phyloP scores from a whole-genome alignment of 2,329 filamentous ascomycete species.

The Monosporascus ibericus region DNA sequence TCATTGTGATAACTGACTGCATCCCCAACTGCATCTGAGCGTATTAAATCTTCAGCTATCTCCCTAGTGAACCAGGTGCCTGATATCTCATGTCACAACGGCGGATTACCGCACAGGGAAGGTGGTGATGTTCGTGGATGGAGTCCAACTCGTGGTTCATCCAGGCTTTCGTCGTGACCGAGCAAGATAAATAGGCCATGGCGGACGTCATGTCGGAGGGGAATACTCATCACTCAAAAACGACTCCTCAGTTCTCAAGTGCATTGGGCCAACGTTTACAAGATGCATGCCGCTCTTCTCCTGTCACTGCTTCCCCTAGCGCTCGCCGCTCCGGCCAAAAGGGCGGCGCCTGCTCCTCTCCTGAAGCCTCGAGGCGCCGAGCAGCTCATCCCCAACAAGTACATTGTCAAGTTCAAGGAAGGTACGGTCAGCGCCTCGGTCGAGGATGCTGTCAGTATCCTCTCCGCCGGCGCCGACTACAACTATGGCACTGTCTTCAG shows the following conservation, averaged over 20 bases:
- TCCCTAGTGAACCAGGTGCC: not conserved
- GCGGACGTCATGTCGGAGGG: not conserved
- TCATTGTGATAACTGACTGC: not conserved
- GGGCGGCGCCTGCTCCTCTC: slow-evolving; percentile 8
- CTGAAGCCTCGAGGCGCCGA: slow-evolving; percentile 5
- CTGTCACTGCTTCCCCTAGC: slow-evolving; percentile 12
- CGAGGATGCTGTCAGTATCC: slow-evolving; percentile 16
- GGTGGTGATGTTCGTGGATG: not conserved
- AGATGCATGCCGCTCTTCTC: slow-evolving; percentile 9
- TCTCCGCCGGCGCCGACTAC: slow-evolving; percentile 18
- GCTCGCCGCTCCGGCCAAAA: slow-evolving; percentile 9
- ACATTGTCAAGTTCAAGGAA: slow-evolving; percentile 35
- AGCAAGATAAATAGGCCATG: not conserved
- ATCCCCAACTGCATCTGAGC: not conserved
- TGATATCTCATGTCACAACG: not conserved
- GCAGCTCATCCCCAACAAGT: slow-evolving; percentile 24
- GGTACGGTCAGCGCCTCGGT: slow-evolving; percentile 19
- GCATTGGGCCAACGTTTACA: not conserved
- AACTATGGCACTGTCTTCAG: slow-evolving; percentile 19
- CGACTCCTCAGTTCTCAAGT: not conserved
- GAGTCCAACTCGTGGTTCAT: not conserved
- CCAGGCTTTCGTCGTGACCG: not conserved
- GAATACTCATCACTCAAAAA: not conserved
- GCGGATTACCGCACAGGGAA: not conserved
- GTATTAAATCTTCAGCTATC: not conserved